Conservation (phyloP, 1,139 yeast species). For the Suhomyces coccinellae region DNA sequence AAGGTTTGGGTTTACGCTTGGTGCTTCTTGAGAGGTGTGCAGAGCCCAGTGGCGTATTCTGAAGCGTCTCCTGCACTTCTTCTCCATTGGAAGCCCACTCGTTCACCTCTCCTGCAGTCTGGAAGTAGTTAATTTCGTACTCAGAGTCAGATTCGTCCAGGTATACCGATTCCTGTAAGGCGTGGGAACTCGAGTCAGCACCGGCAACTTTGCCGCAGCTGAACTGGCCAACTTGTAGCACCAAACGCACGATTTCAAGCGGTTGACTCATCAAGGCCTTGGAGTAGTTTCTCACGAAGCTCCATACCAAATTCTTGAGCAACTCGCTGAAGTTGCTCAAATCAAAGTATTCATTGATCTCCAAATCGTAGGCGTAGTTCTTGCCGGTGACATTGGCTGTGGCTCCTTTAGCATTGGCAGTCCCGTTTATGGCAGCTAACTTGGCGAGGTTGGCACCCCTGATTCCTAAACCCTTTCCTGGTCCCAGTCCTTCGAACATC, state of each 20-base stretch:
- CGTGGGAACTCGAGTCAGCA: background rate
- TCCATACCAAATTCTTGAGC: constrained; percentile 52
- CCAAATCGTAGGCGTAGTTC: constrained; percentile 62
- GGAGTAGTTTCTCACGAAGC: constrained; percentile 66
- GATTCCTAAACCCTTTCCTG: constrained; percentile 28
- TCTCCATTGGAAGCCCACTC: constrained; percentile 6
- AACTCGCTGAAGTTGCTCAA: constrained; percentile 55
- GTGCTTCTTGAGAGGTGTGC: background rate
- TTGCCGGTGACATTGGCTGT: constrained; percentile 24
- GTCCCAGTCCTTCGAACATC: constrained; percentile 16
- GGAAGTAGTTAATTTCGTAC: constrained; percentile 56
- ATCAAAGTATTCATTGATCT: constrained; percentile 67
- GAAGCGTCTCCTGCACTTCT: background rate
- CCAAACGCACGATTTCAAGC: constrained; percentile 76
- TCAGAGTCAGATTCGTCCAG: constrained; percentile 17
- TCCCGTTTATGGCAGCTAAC: constrained; percentile 31
- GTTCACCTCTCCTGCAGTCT: constrained; percentile 26
- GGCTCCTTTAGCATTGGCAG: constrained; percentile 11
- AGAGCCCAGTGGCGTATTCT: background rate
- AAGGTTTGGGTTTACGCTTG: constrained; percentile 7
- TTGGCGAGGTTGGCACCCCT: constrained; percentile 18
- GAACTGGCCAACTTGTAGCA: constrained; percentile 77
- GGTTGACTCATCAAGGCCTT: constrained; percentile 79
- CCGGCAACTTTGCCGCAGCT: constrained; percentile 5
- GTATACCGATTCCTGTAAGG: background rate